These are phyloP conservation scores for Penicillium oxalicum DNA, from an alignment of 2,329 filamentous ascomycete genomes.

Conservation along the genomic window DNA sequence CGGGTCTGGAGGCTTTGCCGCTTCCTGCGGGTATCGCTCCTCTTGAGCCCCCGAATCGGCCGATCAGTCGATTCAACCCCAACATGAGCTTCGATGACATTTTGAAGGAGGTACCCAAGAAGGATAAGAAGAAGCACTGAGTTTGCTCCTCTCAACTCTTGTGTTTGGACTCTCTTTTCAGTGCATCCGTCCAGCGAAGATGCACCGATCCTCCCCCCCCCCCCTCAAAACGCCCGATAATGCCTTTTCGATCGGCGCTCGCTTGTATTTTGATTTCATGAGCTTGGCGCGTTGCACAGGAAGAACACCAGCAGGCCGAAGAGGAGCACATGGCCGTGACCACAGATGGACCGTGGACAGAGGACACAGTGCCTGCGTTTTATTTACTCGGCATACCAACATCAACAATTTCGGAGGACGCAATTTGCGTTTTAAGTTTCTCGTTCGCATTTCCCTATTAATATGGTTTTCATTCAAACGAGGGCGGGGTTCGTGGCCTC, in stretches of 20 bases:
- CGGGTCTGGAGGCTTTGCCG: conserved; percentile 42
- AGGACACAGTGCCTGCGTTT: conserved; percentile 11
- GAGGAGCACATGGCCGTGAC: conserved; percentile 13
- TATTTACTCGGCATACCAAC: conserved; percentile 22
- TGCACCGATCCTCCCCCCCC: neutral
- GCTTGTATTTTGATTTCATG: conserved; percentile 12
- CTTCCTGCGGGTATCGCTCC: conserved; percentile 39
- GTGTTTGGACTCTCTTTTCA: conserved; percentile 7
- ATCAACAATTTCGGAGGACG: conserved; percentile 16
- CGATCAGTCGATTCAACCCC: conserved; percentile 40
- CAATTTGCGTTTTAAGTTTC: conserved; percentile 4
- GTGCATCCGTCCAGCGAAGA: neutral
- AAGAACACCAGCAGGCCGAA: conserved; percentile 14
- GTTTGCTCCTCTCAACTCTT: neutral
- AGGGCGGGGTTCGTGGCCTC: too few species aligned
- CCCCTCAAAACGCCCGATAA: conserved; percentile 5
- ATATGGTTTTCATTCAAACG: neutral
- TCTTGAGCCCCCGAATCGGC: conserved; percentile 35
- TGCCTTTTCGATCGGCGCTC: conserved; percentile 20
- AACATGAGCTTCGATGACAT: conserved; percentile 48
- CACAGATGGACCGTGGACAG: conserved; percentile 12
- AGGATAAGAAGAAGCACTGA: conserved; percentile 32
- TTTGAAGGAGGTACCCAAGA: conserved; percentile 37
- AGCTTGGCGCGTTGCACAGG: conserved; percentile 20
- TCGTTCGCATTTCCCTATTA: conserved; percentile 8